Evolutionary conservation across 192 early-diverging fungal species (phyloP), one percentile per base, ranked within the genome.

Genomic region (Gigaspora rosea): DNA sequence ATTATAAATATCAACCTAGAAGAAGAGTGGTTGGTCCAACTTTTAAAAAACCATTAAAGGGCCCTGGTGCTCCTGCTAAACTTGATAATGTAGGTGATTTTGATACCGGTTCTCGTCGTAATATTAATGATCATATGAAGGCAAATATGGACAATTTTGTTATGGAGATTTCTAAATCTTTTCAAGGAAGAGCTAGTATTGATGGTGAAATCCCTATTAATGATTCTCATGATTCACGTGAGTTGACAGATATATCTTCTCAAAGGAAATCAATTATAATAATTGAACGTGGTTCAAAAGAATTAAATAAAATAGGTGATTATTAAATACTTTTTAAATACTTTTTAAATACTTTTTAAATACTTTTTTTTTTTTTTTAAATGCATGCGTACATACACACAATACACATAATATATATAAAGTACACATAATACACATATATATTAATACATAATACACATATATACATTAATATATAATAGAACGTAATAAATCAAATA

Each of bases 1-100:
- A 76, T 52, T 76, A 76, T 54, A 76, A 76, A 57, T 76, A 76
- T 76, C 75, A 76, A 52, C 75, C 75, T 46, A 58, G 70, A 72
- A 65, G 75, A 57, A 52, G 75, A 47, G 75, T 57, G 2, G 72
- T 54, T 20, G 54, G 52, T 48, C 82, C 73, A 15, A 78, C 78
- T 22, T 77, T 75, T 33, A 66, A 62, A 22, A 33, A 66, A n/a
- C 73, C 71, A 2, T 62, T 62, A 50, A 69, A 69, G 49, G 67
- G 67, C 49, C 67, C 48, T 27, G 67, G 41, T 51, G 22, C 67
- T 51, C 67, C 67, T 68, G 4, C 47, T 69, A 11, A 10, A 27
- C 9, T 20, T 2, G 22, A 20, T 32, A 61, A 61, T 27, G 7
- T 18, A 5, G 18, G 18, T 15, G 18, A 56, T n/a, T 4, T 41